These are phyloP conservation scores for Discostella pseudostelligera DNA, from an alignment of 108 stramenopile genomes.

Conservation along the genomic window DNA sequence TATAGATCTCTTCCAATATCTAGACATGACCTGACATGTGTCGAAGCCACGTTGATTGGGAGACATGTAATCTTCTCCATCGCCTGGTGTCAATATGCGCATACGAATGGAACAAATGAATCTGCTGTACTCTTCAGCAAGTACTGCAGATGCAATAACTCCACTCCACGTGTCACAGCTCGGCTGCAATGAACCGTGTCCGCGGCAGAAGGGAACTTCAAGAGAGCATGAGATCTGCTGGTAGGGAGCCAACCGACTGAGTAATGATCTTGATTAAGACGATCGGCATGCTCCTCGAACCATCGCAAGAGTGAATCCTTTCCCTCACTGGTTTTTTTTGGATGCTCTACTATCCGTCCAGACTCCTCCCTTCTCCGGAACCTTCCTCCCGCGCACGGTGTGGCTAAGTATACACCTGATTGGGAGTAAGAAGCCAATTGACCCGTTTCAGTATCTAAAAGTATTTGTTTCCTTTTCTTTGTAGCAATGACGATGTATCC, in stretches of 20 bases:
- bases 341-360: not conserved
- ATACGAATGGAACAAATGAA: slow-evolving; percentile 56
- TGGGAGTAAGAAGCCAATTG: slow-evolving; percentile 8
- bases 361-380: not conserved
- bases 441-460: slow-evolving; percentile 2
- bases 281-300: slow-evolving; percentile 51
- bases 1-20: slow-evolving; percentile 52
- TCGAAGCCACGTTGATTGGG: slow-evolving; percentile 53
- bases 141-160: slow-evolving; percentile 55
- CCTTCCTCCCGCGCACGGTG: not conserved
- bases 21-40: slow-evolving; percentile 52
- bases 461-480: not conserved
- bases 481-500: too few relatives aligned
- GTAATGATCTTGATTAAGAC: slow-evolving; percentile 20
- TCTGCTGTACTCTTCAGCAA: slow-evolving; percentile 19
- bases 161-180: slow-evolving; percentile 57
- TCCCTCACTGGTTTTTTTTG: not conserved
- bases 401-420: not conserved
- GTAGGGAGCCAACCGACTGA: slow-evolving; percentile 10
- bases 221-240: too few relatives aligned
- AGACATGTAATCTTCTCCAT: slow-evolving; percentile 42
- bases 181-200: slow-evolving; percentile 33
- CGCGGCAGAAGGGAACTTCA: slow-evolving; percentile 18
- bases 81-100: slow-evolving; percentile 47
- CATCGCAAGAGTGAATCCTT: slow-evolving; percentile 48